Evolutionary conservation across 2,329 filamentous ascomycete species (phyloP).

Genomic region (Ophiostoma pallidulum): DNA sequence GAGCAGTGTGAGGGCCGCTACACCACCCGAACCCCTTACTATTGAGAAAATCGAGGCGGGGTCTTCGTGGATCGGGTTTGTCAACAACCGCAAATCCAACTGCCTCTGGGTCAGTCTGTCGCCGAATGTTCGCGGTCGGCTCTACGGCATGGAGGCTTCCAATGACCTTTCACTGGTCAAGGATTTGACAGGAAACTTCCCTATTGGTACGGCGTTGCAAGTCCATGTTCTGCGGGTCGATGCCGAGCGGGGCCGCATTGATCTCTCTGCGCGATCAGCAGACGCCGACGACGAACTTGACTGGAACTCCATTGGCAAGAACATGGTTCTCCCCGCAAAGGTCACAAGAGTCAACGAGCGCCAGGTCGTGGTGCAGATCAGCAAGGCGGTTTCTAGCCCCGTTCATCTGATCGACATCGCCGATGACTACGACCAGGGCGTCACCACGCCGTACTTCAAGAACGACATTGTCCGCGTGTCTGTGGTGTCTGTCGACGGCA

Average conservation of each 20-base stretch:
- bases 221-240: constrained; percentile 72
- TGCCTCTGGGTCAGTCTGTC: constrained; percentile 87
- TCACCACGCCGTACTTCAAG: constrained; percentile 65
- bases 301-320: constrained; percentile 63
- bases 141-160: constrained; percentile 74
- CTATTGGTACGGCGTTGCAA: constrained; percentile 77
- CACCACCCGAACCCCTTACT: constrained; percentile 43
- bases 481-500: constrained; percentile 66
- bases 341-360: constrained; percentile 81
- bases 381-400: constrained; percentile 67
- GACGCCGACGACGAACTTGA: constrained; percentile 49
- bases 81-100: constrained; percentile 78
- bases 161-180: constrained; percentile 74
- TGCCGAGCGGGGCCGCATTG: constrained; percentile 61
- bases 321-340: constrained; percentile 72
- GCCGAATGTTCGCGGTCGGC: constrained; percentile 75
- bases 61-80: constrained; percentile 66
- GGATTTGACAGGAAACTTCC: constrained; percentile 71
- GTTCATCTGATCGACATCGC: constrained; percentile 74
- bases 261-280: constrained; percentile 66
- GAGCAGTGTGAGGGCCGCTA: constrained; percentile 45
- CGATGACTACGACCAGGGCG: constrained; percentile 77
- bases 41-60: constrained; percentile 65
- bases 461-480: constrained; percentile 85
- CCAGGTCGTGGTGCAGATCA: constrained; percentile 76